Percentiles rank a stretch among this genome's conserved stretches.
These are phyloP conservation scores for Alternaria sp. DNA, from an alignment of 2,329 filamentous ascomycete genomes.

Conservation along the genomic window DNA sequence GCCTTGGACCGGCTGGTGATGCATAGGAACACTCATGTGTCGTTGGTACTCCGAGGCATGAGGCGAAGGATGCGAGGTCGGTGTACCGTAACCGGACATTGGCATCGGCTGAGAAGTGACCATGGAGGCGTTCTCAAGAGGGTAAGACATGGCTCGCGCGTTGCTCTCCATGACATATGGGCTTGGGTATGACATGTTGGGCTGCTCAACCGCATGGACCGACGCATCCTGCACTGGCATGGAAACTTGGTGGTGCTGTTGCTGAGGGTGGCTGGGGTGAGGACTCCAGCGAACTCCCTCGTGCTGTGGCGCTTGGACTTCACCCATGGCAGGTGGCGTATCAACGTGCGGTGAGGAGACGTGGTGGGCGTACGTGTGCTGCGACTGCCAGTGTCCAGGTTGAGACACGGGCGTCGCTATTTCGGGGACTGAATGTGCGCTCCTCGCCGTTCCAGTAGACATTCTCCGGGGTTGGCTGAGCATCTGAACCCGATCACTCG, in stretches of 20 bases:
- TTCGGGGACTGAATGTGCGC: constrained; percentile 46
- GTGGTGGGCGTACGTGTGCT: constrained; percentile 42
- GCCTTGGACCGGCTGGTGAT: constrained; percentile 36
- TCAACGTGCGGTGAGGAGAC: constrained; percentile 47
- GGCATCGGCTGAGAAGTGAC: constrained; percentile 47
- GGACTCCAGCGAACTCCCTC: constrained; percentile 44
- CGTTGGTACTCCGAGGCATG: constrained; percentile 47
- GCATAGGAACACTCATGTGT: constrained; percentile 47
- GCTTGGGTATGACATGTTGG: constrained; percentile 42
- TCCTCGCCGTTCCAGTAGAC: constrained; percentile 47
- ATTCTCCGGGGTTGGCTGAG: constrained; percentile 47
- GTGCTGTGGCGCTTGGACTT: constrained; percentile 36
- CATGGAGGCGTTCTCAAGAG: constrained; percentile 45
- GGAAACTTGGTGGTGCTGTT: constrained; percentile 43
- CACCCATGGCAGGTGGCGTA: constrained; percentile 35
- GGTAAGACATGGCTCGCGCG: constrained; percentile 49
- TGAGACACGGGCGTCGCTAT: constrained; percentile 47
- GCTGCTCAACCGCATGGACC: constrained; percentile 38
- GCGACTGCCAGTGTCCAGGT: constrained; percentile 46
- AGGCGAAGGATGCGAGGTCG: constrained; percentile 46
- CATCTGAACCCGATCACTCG: constrained; percentile 49
- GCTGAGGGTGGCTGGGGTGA: constrained; percentile 43
- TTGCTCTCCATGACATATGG: constrained; percentile 49
- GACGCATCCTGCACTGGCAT: constrained; percentile 43
- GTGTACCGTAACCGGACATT: constrained; percentile 47